Percentiles rank a stretch among this genome's conserved stretches.
These are phyloP conservation scores for Nicotiana tomentosiformis DNA, from an alignment of 257 asterid genomes.

Conservation along the genomic window DNA sequence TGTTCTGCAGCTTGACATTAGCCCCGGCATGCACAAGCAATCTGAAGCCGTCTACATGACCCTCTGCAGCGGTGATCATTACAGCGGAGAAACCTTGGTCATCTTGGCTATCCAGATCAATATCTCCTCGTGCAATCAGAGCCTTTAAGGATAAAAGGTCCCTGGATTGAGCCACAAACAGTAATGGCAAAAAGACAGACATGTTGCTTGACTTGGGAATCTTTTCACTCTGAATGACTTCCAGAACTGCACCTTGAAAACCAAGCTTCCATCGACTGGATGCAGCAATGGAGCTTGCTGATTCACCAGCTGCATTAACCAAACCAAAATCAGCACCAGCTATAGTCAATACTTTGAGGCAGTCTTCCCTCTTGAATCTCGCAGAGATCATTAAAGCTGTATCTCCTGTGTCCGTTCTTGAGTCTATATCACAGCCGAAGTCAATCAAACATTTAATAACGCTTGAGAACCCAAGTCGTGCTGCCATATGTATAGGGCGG, in stretches of 20 bases:
- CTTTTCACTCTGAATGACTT: constrained; percentile 42
- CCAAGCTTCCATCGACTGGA: constrained; percentile 39
- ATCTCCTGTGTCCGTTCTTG: constrained; percentile 48
- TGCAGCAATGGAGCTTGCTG: constrained; percentile 39
- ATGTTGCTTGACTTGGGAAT: constrained; percentile 44
- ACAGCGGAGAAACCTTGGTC: constrained; percentile 69
- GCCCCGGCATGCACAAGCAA: constrained; percentile 74
- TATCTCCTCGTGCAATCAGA: constrained; percentile 32
- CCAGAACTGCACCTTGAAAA: constrained; percentile 49
- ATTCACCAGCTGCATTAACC: constrained; percentile 46
- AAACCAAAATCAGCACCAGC: constrained; percentile 74
- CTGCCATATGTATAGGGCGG: constrained; percentile 63
- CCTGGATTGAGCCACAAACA: constrained; percentile 63
- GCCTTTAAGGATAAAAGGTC: constrained; percentile 49
- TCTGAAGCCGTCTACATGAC: constrained; percentile 67
- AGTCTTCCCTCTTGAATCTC: constrained; percentile 45
- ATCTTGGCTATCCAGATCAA: constrained; percentile 55
- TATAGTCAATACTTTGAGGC: constrained; percentile 50
- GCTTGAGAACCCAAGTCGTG: constrained; percentile 49
- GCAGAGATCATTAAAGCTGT: constrained; percentile 56
- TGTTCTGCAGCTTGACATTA: constrained; percentile 55
- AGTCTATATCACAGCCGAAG: constrained; percentile 53
- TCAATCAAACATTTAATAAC: constrained; percentile 50
- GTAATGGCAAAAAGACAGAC: constrained; percentile 47
- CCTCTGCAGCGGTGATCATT: constrained; percentile 69